phyloP scores from a whole-genome alignment of 768 basidiomycete genomes.

The Tremella yokohamensis region DNA sequence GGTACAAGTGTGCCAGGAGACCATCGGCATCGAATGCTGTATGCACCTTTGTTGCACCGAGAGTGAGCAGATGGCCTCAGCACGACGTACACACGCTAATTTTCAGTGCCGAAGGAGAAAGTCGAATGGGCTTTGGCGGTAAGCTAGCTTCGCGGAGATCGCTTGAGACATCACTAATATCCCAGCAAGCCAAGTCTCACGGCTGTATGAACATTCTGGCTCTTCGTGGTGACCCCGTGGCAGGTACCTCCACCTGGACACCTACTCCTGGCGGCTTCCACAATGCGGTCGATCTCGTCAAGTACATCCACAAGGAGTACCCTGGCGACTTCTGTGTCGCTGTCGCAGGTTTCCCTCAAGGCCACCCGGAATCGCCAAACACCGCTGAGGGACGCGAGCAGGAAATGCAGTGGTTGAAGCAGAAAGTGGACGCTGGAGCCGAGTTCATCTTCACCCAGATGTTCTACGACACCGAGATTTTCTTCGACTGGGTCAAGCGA shows the following conservation, averaged over 20 bases:
- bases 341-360: conserved; percentile 87
- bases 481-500: conserved; percentile 81
- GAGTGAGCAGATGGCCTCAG: conserved; percentile 51
- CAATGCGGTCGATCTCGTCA: conserved; percentile 87
- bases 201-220: conserved; percentile 93
- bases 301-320: conserved; percentile 74
- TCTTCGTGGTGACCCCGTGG: conserved; percentile 85
- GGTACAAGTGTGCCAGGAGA: conserved; percentile 87
- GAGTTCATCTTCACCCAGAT: conserved; percentile 97
- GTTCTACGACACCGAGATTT: conserved; percentile 92
- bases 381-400: conserved; percentile 55
- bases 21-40: conserved; percentile 93
- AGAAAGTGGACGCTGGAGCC: conserved; percentile 84
- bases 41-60: conserved; percentile 99
- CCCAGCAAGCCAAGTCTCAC: conserved; percentile 77
- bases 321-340: conserved; percentile 95
- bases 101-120: conserved; percentile 77
- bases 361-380: conserved; percentile 63
- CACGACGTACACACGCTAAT: neutral
- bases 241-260: conserved; percentile 85
- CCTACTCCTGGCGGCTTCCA: conserved; percentile 85
- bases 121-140: conserved; percentile 86
- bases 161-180: conserved; percentile 11
- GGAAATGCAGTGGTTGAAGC: conserved; percentile 81
- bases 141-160: conserved; percentile 43